Evolutionary conservation across 805 yeast genomes (phyloP).

Genomic region (Wickerhamiella brachini): DNA sequence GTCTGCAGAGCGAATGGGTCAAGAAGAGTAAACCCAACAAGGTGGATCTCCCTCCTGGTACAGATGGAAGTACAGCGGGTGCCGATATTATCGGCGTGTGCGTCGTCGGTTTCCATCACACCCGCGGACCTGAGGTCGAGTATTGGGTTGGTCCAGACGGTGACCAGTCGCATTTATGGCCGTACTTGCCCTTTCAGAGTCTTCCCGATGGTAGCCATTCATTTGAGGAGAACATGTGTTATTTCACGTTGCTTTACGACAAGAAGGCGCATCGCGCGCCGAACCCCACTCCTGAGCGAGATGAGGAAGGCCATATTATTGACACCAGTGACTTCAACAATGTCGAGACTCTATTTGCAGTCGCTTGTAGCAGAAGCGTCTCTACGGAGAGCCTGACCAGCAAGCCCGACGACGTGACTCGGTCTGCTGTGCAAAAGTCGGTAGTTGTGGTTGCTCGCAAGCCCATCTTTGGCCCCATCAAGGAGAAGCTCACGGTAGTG

Average conservation of each 20-base stretch:
- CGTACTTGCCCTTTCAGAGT: conserved; percentile 84
- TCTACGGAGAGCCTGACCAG: conserved; percentile 43
- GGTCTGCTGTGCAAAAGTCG: conserved; percentile 85
- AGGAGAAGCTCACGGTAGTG: conserved; percentile 79
- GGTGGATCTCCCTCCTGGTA: background rate
- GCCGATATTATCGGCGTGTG: conserved; percentile 59
- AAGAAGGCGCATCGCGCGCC: conserved; percentile 34
- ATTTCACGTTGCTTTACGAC: conserved; percentile 71
- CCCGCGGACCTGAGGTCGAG: conserved; percentile 89
- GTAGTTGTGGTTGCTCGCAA: conserved; percentile 74
- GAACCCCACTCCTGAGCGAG: conserved; percentile 27
- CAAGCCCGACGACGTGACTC: conserved; percentile 42
- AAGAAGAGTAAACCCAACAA: background rate
- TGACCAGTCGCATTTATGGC: conserved; percentile 46
- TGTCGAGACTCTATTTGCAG: conserved; percentile 74
- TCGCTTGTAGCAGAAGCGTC: conserved; percentile 83
- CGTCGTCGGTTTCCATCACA: conserved; percentile 84
- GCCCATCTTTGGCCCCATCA: conserved; percentile 74
- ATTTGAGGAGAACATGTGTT: conserved; percentile 84
- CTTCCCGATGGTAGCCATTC: conserved; percentile 93
- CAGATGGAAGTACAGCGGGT: background rate
- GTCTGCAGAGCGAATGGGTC: background rate
- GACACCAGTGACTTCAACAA: conserved; percentile 28
- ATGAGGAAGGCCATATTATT: conserved; percentile 28
- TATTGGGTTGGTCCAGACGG: conserved; percentile 56